These are phyloP conservation scores for Millerozyma miso DNA, from an alignment of 805 yeast genomes.

Conservation along the genomic window DNA sequence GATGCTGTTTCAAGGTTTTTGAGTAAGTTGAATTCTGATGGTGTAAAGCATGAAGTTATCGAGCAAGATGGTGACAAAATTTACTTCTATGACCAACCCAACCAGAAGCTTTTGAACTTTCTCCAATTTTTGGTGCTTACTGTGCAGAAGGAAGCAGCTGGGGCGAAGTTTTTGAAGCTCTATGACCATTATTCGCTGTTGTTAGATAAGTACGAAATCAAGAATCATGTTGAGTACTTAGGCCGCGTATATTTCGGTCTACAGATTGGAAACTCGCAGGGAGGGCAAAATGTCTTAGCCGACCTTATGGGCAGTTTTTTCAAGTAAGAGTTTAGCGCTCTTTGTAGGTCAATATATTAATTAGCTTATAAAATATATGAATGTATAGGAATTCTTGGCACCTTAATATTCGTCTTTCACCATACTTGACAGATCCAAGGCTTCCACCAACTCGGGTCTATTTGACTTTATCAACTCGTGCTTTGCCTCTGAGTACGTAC, in stretches of 20 bases:
- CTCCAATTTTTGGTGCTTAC: conserved; percentile 61
- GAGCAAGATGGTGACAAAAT: conserved; percentile 28
- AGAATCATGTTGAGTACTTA: conserved; percentile 47
- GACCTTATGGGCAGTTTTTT: conserved; percentile 62
- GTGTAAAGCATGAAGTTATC: conserved; percentile 10
- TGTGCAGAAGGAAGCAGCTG: conserved; percentile 44
- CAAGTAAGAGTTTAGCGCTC: conserved; percentile 16
- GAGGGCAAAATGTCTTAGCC: conserved; percentile 42
- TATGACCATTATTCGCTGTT: conserved; percentile 44
- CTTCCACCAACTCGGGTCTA: conserved; percentile 64
- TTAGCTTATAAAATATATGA: not conserved
- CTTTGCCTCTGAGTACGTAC: conserved; percentile 61
- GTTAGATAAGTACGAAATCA: conserved; percentile 31
- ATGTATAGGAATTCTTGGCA: not conserved
- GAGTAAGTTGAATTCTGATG: conserved; percentile 9
- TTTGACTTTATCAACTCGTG: conserved; percentile 52
- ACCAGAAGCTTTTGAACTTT: conserved; percentile 55
- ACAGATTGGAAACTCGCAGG: conserved; percentile 35
- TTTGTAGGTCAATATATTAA: not conserved
- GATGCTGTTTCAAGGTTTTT: conserved; percentile 25
- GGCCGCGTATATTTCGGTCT: conserved; percentile 65
- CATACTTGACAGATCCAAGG: conserved; percentile 55
- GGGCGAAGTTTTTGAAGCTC: conserved; percentile 52
- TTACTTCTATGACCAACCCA: conserved; percentile 28
- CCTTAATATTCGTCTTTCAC: conserved; percentile 24